A percentile compares a stretch with the other conserved stretches of the same genome.
Evolutionary conservation across 352 stramenopile genomes (phyloP).

Genomic region (Globisporangium spiculum): DNA sequence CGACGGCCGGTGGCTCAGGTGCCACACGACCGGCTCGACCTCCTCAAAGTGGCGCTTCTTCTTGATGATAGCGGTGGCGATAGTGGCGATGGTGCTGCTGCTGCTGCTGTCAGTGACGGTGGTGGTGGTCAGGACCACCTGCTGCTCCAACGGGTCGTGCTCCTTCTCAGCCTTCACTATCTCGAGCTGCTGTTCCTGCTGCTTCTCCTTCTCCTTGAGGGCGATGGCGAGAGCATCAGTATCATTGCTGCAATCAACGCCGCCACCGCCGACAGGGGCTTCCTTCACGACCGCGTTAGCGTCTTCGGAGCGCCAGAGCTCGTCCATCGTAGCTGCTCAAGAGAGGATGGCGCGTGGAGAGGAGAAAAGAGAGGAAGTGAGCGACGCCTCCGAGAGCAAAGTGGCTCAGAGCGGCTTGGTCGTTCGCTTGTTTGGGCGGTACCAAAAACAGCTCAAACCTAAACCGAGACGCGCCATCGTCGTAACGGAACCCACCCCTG

Average conservation of each 20-base stretch:
- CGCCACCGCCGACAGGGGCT: neutral
- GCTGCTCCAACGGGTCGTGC: neutral
- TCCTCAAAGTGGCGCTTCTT: constrained; percentile 17
- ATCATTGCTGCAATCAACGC: neutral
- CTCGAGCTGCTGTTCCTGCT: neutral
- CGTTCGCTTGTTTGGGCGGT: neutral
- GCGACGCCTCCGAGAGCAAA: neutral
- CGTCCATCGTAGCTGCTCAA: constrained; percentile 23
- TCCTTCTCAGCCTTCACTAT: neutral
- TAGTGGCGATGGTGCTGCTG: neutral
- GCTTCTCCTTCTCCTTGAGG: constrained; percentile 3
- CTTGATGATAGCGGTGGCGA: neutral
- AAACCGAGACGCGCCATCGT: neutral
- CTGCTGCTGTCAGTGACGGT: neutral
- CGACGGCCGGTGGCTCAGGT: constrained; percentile 23
- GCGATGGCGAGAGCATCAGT: neutral
- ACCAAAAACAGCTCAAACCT: neutral
- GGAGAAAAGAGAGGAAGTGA: neutral
- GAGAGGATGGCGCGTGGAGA: neutral
- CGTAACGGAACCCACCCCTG: neutral
- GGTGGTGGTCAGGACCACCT: neutral
- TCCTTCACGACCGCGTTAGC: neutral
- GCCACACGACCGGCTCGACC: constrained; percentile 25
- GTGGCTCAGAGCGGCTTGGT: neutral
- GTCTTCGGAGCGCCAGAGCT: constrained; percentile 35